Evolutionary conservation across 495 filamentous ascomycete species (phyloP).

Genomic region (Lophiotrema nucula): DNA sequence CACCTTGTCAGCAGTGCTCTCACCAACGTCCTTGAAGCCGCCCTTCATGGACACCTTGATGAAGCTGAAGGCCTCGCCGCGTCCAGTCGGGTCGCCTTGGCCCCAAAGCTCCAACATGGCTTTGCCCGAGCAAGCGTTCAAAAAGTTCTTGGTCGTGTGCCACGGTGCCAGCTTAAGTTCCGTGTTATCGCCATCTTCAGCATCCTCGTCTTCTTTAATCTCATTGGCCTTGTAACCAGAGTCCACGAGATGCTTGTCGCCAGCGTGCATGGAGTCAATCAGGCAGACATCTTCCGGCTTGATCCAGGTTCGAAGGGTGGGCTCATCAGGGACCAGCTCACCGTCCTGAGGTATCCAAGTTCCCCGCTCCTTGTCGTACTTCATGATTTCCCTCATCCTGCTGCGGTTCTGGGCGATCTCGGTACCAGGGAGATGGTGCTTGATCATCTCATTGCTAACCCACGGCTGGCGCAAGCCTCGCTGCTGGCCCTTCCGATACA

Average conservation of each 20-base stretch:
- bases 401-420: slow-evolving; percentile 88
- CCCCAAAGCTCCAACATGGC: slow-evolving; percentile 95
- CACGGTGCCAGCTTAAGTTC: slow-evolving; percentile 92
- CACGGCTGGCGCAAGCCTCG: slow-evolving; percentile 11
- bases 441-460: slow-evolving; percentile 56
- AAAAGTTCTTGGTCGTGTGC: slow-evolving; percentile 91
- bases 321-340: slow-evolving; percentile 72
- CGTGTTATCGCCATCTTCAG: slow-evolving; percentile 66
- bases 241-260: slow-evolving; percentile 77
- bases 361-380: slow-evolving; percentile 77
- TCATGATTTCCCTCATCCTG: slow-evolving; percentile 94
- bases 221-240: slow-evolving; percentile 73
- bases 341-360: slow-evolving; percentile 75
- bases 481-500: slow-evolving; percentile 71
- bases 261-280: slow-evolving; percentile 95
- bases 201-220: slow-evolving; percentile 61
- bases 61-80: slow-evolving; percentile 91
- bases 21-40: slow-evolving; percentile 85
- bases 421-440: slow-evolving; percentile 80
- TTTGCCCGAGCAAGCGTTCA: slow-evolving; percentile 89
- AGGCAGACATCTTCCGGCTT: slow-evolving; percentile 93
- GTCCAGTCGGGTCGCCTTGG: slow-evolving; percentile 91
- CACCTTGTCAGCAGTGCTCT: slow-evolving; percentile 82
- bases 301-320: slow-evolving; percentile 77
- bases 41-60: slow-evolving; percentile 98